Evolutionary conservation across 1,284 basidiomycete species (phyloP), one percentile per base, ranked within the genome.

Genomic region (Moniliella sp.): DNA sequence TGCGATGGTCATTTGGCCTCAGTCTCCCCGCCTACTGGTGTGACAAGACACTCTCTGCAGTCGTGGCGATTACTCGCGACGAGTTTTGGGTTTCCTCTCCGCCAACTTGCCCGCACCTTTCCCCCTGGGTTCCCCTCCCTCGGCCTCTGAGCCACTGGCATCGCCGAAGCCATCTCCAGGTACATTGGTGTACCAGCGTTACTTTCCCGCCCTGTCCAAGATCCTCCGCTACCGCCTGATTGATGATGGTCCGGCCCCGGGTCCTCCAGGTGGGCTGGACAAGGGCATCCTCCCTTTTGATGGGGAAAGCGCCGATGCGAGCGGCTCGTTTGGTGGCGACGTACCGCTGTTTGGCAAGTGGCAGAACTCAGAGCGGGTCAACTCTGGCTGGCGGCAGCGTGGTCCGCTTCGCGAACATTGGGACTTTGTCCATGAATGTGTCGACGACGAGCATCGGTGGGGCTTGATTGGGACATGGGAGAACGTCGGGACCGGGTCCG

Each of bases 401-500:
- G 34, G 42, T 1, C 13, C 21, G 12, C 34, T 46, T 7, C 38
- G 46, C 7, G 42, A 45, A 11, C 54, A 57, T 27, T 32, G 43
- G 4, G 28, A 36, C 3, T 47, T 40, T 16, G 35, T 57, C 27
- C 40, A 43, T 27, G 30, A 31, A 13, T 36, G 39, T 17, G 45
- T 50, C 21, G 30, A 35, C 7, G 36, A 35, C 13, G 29, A 40
- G 0, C 40, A 40, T 29, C 26, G 27, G 8, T 33, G 46, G 15
- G 52, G 50, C 2, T 36, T 57, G 11, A 48, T 57, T 19, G 54
- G 50, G 9, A 43, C 49, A 15, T 57, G 50, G 50, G 48, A 52
- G 11, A n/a, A n/a, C n/a, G n/a, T n/a, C n/a, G n/a, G n/a, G n/a
- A n/a, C n/a, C n/a, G n/a, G n/a, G n/a, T n/a, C n/a, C n/a, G n/a